These are phyloP conservation scores for Hyaloperonospora brassicae DNA, from an alignment of 352 stramenopile genomes.

Conservation along the genomic window DNA sequence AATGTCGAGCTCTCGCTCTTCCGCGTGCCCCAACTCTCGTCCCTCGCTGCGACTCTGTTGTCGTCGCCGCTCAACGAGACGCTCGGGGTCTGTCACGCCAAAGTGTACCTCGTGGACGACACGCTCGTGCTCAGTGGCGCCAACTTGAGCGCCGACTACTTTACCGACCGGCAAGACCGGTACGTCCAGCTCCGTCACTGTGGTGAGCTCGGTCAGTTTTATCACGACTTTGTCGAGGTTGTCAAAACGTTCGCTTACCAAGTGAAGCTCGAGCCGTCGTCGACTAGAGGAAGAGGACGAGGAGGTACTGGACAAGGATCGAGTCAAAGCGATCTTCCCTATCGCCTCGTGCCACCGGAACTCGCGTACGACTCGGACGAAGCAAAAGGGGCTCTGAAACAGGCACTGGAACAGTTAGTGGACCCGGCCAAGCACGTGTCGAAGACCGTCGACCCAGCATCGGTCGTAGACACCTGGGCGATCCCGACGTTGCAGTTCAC, in stretches of 20 bases:
- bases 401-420: constrained; percentile 39
- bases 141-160: constrained; percentile 81
- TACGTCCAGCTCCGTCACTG: constrained; percentile 63
- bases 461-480: constrained; percentile 46
- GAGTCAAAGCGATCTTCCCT: constrained; percentile 6
- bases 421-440: constrained; percentile 17
- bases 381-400: constrained; percentile 32
- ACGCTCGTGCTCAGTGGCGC: constrained; percentile 72
- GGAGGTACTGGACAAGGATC: constrained; percentile 1
- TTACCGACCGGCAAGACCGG: constrained; percentile 73
- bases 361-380: constrained; percentile 34
- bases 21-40: constrained; percentile 63
- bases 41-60: constrained; percentile 38
- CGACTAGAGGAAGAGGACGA: too few species aligned
- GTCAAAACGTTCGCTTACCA: constrained; percentile 39
- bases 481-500: constrained; percentile 74
- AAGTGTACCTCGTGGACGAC: constrained; percentile 80
- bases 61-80: constrained; percentile 77
- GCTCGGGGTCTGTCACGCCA: constrained; percentile 74
- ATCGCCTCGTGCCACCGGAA: constrained; percentile 17
- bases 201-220: constrained; percentile 45
- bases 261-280: constrained; percentile 23
- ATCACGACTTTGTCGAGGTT: constrained; percentile 60
- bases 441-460: constrained; percentile 4
- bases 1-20: constrained; percentile 59